Conservation (phyloP, 2,329 filamentous ascomycete species). For the Hypoxylon sp. region DNA sequence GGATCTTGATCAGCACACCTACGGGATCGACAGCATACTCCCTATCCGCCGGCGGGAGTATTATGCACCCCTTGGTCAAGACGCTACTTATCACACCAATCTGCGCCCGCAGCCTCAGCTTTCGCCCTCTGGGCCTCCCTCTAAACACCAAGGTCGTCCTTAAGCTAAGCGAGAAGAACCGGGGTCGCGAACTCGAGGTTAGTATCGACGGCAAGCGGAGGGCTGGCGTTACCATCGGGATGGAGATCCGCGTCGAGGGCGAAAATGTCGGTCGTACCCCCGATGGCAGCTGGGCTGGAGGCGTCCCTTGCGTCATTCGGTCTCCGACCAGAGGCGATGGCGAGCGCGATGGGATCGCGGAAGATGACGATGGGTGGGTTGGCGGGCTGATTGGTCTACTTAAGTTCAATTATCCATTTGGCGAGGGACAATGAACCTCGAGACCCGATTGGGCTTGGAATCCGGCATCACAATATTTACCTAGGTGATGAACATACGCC, state of each 20-base stretch:
- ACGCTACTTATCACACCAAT: conserved; percentile 92
- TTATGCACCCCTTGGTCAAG: conserved; percentile 91
- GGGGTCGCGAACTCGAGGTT: conserved; percentile 78
- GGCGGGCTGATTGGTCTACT: conserved; percentile 90
- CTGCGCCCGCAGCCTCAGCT: conserved; percentile 89
- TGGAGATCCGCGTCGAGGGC: conserved; percentile 88
- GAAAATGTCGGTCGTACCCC: conserved; percentile 72
- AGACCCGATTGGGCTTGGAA: background rate
- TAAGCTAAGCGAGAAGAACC: conserved; percentile 80
- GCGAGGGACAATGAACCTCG: conserved; percentile 49
- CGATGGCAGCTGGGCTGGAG: conserved; percentile 55
- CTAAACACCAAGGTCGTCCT: conserved; percentile 85
- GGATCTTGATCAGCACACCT: conserved; percentile 91
- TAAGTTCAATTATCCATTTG: conserved; percentile 98
- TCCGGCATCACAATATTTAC: background rate
- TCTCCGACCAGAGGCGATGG: conserved; percentile 55
- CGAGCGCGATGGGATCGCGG: conserved; percentile 51
- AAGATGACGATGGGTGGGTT: conserved; percentile 93
- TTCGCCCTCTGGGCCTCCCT: conserved; percentile 89
- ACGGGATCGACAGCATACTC: conserved; percentile 97
- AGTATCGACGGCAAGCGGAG: conserved; percentile 80
- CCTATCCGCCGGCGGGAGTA: conserved; percentile 89
- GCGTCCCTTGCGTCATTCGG: conserved; percentile 90
- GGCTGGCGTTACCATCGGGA: conserved; percentile 73
- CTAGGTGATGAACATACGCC: no score